Evolutionary conservation across 768 basidiomycete species (phyloP).

Genomic region (Termitomyces sp.): DNA sequence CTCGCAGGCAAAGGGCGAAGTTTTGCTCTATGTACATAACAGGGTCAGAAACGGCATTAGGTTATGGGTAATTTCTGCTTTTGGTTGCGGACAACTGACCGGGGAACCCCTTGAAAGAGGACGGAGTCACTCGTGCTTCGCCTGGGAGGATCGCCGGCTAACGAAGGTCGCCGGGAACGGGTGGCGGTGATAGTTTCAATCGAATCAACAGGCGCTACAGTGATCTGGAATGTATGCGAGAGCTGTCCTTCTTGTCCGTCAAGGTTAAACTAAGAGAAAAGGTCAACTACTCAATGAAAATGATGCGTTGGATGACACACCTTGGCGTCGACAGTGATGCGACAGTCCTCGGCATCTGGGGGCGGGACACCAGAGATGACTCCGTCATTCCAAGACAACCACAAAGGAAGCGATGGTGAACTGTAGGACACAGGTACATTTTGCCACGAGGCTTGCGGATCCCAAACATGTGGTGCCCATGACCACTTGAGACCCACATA

Average conservation of each 20-base stretch:
- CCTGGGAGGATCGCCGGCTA: constrained; percentile 39
- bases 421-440: constrained; percentile 77
- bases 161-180: constrained; percentile 40
- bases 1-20: constrained; percentile 25
- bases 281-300: neutral
- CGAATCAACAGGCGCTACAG: constrained; percentile 61
- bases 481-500: constrained; percentile 79
- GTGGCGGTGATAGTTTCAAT: constrained; percentile 38
- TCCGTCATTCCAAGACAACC: constrained; percentile 88
- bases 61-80: neutral
- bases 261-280: constrained; percentile 51
- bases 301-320: constrained; percentile 36
- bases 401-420: constrained; percentile 79
- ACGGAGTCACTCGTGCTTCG: constrained; percentile 48
- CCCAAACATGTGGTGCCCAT: constrained; percentile 95
- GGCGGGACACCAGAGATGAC: constrained; percentile 79
- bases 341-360: constrained; percentile 69
- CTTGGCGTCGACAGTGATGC: constrained; percentile 73
- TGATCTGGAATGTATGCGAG: constrained; percentile 63
- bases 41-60: neutral
- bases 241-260: constrained; percentile 75
- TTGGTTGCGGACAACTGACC: constrained; percentile 23
- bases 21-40: constrained; percentile 20
- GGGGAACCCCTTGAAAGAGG: constrained; percentile 37
- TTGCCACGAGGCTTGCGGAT: constrained; percentile 86